Evolutionary conservation across 768 basidiomycete species (phyloP), one percentile per base, ranked within the genome.

Genomic region (Naganishia vishniacii): DNA sequence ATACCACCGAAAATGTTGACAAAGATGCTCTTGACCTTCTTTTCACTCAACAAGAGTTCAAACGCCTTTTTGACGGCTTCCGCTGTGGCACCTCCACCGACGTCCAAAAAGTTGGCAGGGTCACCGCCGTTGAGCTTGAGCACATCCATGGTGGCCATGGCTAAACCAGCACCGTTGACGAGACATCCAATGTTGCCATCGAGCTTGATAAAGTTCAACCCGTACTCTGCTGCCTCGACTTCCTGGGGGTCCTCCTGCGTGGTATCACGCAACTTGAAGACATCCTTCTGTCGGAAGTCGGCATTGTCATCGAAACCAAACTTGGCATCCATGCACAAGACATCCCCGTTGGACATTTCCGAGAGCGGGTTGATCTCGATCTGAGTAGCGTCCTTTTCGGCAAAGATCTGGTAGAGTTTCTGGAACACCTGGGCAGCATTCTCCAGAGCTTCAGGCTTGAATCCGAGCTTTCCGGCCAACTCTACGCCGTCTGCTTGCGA

Each of bases 121-220:
- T 93, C 87, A 58, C 78, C 95, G 51, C 95, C 95, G 74, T 97
- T 90, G 58, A 95, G 81, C 49, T 92, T 85, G 62, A 99, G 83
- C n/a, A 98, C 94, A 73, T 99, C 95, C 95, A 99, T 98, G 62
- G 95, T 99, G 40, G 95, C 95, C 95, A 99, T 99, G 56, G 95
- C 95, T 66, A 99, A 81, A 73, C 95, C 95, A 58, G 95, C 95
- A 72, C 95, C 95, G 72, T 99, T 99, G 67, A 99, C 95, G 59
- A 99, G 81, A 80, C 95, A 99, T 29, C 95, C 95, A 65, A 99
- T 86, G 78, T 84, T 88, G 31, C 95, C 95, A 74, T 99, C 95
- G 46, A 99, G 86, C 80, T 99, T 97, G 83, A 98, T 98, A 78
- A 97, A 98, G 82, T 93, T 97, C 74, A 99, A 83, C 75, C 88